A percentile compares a stretch with the other conserved stretches of the same genome.
These are phyloP conservation scores for Neurospora crassa DNA, from an alignment of 2,329 filamentous ascomycete species.

Conservation along the genomic window DNA sequence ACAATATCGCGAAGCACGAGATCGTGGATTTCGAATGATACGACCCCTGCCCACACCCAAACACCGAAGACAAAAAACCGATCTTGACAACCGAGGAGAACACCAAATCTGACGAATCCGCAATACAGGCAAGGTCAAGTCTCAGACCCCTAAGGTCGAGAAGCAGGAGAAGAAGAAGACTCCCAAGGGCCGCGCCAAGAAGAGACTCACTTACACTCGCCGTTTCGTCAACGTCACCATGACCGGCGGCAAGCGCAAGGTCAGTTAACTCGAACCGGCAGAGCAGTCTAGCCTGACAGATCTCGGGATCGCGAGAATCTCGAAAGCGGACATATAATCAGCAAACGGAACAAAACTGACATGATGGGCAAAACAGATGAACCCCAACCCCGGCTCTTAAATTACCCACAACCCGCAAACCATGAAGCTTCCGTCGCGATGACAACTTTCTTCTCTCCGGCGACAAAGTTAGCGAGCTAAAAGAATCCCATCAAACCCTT, in stretches of 20 bases:
- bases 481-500: not conserved
- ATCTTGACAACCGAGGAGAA: not conserved
- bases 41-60: not conserved
- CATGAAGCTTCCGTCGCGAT: slow-evolving; percentile 5
- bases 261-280: slow-evolving; percentile 31
- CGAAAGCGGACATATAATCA: too few species aligned
- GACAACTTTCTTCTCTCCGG: not conserved
- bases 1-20: not conserved
- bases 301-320: not conserved
- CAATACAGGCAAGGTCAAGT: slow-evolving; percentile 81
- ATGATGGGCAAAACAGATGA: slow-evolving; percentile 14
- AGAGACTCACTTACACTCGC: slow-evolving; percentile 93
- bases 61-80: not conserved
- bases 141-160: slow-evolving; percentile 69
- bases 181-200: slow-evolving; percentile 86
- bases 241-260: slow-evolving; percentile 96
- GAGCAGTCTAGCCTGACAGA: not conserved
- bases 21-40: not conserved
- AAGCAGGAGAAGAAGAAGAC: slow-evolving; percentile 23
- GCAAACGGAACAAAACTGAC: not conserved
- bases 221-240: slow-evolving; percentile 98
- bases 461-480: not conserved
- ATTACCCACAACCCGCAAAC: slow-evolving; percentile 1
- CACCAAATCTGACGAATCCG: slow-evolving; percentile 7
- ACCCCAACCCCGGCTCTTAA: slow-evolving; percentile 22